phyloP scores from a whole-genome alignment of 352 stramenopile species.

The Lagenidium sp. region DNA sequence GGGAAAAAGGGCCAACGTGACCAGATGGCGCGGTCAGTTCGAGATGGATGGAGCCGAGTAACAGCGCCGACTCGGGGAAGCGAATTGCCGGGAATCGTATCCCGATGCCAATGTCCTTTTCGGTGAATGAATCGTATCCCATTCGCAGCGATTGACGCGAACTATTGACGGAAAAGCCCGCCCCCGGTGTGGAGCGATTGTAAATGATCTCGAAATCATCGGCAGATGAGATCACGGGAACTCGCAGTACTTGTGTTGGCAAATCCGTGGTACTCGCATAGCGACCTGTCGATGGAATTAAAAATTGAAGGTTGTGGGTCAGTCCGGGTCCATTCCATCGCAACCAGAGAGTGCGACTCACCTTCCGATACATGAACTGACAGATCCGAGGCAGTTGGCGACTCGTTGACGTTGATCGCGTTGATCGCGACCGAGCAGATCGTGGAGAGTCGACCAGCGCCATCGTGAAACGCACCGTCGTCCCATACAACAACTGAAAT shows the following conservation, averaged over 20 bases:
- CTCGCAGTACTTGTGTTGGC: constrained; percentile 7
- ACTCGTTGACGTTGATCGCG: constrained; percentile 14
- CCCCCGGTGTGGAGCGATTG: background rate
- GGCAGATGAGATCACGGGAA: constrained; percentile 4
- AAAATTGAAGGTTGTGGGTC: background rate
- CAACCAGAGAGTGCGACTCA: background rate
- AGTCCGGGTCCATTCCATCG: too few relatives aligned
- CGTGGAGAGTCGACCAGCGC: constrained; percentile 1
- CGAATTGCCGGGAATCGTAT: constrained; percentile 11
- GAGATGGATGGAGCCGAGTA: constrained; percentile 17
- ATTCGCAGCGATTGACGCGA: constrained; percentile 15
- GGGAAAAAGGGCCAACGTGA: constrained; percentile 27
- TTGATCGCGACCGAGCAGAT: constrained; percentile 11
- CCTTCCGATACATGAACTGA: constrained; percentile 10
- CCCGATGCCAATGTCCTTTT: constrained; percentile 11
- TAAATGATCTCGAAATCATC: constrained; percentile 17
- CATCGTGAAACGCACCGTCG: constrained; percentile 18
- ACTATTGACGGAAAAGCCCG: constrained; percentile 6
- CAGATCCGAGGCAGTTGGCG: constrained; percentile 9
- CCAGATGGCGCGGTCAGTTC: constrained; percentile 28
- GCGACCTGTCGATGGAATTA: background rate
- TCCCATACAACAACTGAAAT: constrained; percentile 15
- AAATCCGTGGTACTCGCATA: constrained; percentile 5
- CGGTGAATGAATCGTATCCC: constrained; percentile 19
- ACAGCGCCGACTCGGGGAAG: constrained; percentile 19